Conservation (phyloP, 805 yeast species). For the Yarrowia porcina region DNA sequence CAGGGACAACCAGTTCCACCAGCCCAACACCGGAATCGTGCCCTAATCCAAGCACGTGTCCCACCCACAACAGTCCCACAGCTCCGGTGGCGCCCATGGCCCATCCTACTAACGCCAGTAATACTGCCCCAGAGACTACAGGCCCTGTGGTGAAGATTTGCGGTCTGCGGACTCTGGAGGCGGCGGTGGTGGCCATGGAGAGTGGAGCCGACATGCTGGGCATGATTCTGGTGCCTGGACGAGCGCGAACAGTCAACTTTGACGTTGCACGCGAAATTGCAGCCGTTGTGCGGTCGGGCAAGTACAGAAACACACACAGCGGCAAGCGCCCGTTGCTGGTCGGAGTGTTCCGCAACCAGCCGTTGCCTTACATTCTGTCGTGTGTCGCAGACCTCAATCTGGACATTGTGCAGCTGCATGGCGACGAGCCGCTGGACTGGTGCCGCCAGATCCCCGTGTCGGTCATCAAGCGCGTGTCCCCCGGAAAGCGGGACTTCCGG, state of each 20-base stretch:
- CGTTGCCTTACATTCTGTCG: slow-evolving; percentile 55
- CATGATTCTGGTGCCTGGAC: slow-evolving; percentile 78
- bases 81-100: neutral
- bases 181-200: slow-evolving; percentile 67
- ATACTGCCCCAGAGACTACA: neutral
- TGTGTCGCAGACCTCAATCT: slow-evolving; percentile 46
- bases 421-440: slow-evolving; percentile 57
- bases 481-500: slow-evolving; percentile 45
- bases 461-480: slow-evolving; percentile 69
- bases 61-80: neutral
- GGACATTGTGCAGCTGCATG: slow-evolving; percentile 88
- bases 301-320: neutral
- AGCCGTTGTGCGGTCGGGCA: slow-evolving; percentile 32
- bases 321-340: slow-evolving; percentile 63
- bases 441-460: slow-evolving; percentile 48
- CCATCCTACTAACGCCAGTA: neutral
- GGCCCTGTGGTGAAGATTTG: slow-evolving; percentile 68
- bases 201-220: slow-evolving; percentile 78
- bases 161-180: slow-evolving; percentile 66
- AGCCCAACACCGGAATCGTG: neutral
- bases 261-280: slow-evolving; percentile 50
- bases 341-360: slow-evolving; percentile 88
- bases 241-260: slow-evolving; percentile 63
- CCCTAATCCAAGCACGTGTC: neutral
- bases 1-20: neutral